Percentiles rank a stretch among this genome's conserved stretches.
These are phyloP conservation scores for Gorgonomyces haynaldii DNA, from an alignment of 192 early-diverging fungal species.

Conservation along the genomic window DNA sequence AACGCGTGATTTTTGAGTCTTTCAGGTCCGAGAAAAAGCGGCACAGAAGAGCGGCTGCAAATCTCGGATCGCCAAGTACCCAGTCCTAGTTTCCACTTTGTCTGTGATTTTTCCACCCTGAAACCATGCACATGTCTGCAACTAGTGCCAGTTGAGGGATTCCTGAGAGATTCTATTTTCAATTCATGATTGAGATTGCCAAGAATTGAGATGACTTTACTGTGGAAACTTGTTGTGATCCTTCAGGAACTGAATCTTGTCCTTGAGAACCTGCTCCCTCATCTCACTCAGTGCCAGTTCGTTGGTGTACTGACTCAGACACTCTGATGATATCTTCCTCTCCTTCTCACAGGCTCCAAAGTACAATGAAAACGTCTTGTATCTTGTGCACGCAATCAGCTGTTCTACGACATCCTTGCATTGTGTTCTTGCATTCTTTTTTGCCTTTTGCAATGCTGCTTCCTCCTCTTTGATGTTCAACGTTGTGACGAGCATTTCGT, in stretches of 20 bases:
- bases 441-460: neutral
- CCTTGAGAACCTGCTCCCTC: neutral
- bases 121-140: too few relatives aligned
- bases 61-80: too few relatives aligned
- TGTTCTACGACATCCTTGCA: neutral
- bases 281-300: neutral
- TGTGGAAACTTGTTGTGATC: neutral
- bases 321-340: neutral
- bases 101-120: too few relatives aligned
- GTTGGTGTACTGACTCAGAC: constrained; percentile 1
- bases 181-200: too few relatives aligned
- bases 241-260: neutral
- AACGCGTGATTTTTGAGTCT: too few relatives aligned
- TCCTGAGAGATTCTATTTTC: too few relatives aligned
- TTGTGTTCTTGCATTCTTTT: neutral
- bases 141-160: too few relatives aligned
- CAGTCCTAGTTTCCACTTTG: too few relatives aligned
- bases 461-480: constrained; percentile 1
- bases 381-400: neutral
- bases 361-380: neutral
- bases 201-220: too few relatives aligned
- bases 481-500: constrained; percentile 1
- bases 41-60: too few relatives aligned
- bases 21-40: too few relatives aligned
- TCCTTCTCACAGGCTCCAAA: neutral